Evolutionary conservation across 768 basidiomycete species (phyloP).

Genomic region (Myochromella boudieri): DNA sequence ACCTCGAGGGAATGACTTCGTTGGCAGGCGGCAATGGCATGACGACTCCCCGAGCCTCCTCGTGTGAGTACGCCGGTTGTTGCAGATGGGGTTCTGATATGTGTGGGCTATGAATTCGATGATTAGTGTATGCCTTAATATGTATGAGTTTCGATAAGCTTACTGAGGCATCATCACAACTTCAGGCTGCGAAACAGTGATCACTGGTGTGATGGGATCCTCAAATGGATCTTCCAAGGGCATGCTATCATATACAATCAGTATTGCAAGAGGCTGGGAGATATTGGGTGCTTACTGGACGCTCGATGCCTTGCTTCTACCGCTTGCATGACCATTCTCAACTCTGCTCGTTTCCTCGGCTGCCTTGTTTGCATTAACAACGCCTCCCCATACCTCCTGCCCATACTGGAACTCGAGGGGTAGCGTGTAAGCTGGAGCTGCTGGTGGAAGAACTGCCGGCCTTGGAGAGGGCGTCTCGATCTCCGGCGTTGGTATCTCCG

Average conservation of each 20-base stretch:
- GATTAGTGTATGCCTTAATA: neutral
- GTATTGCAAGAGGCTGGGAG: neutral
- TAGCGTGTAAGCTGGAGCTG: conserved; percentile 1
- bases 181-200: conserved; percentile 22
- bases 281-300: conserved; percentile 8
- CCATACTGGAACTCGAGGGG: conserved; percentile 12
- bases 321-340: conserved; percentile 9
- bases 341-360: conserved; percentile 4
- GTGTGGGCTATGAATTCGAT: conserved; percentile 17
- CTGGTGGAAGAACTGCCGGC: conserved; percentile 6
- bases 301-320: conserved; percentile 15
- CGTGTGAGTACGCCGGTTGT: conserved; percentile 20
- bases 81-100: conserved; percentile 10
- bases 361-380: neutral
- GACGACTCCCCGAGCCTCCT: conserved; percentile 26
- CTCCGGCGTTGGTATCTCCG: conserved; percentile 8
- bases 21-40: conserved; percentile 44
- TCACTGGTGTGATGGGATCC: conserved; percentile 29
- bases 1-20: conserved; percentile 36
- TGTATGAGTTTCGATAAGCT: conserved; percentile 12
- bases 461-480: conserved; percentile 5
- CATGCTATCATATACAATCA: conserved; percentile 12
- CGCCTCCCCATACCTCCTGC: conserved; percentile 20
- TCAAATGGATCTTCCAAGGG: conserved; percentile 30
- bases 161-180: conserved; percentile 30